These are phyloP conservation scores for Hordeum pubiflorum DNA, from an alignment of 202 grass and related monocot genomes.

Conservation along the genomic window DNA sequence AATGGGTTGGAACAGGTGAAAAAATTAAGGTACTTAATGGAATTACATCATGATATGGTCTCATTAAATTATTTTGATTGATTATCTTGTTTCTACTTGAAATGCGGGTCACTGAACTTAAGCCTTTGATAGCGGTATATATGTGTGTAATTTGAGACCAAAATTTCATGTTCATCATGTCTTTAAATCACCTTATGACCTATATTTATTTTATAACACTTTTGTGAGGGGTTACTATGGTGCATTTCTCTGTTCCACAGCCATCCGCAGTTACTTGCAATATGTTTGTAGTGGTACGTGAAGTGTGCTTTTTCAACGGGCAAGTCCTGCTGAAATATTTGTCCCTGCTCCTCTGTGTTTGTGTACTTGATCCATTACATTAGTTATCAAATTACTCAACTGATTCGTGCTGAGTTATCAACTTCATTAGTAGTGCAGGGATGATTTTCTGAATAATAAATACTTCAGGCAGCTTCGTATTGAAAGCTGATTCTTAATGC, in stretches of 20 bases:
- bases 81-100: background rate
- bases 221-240: background rate
- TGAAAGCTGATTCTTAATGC: background rate
- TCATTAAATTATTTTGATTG: background rate
- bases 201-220: background rate
- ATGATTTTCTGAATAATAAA: background rate
- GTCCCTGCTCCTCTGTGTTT: background rate
- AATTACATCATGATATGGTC: background rate
- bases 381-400: background rate
- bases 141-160: background rate
- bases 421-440: background rate
- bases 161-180: background rate
- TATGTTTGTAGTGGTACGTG: background rate
- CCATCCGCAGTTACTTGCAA: background rate
- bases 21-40: conserved; percentile 25
- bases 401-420: background rate
- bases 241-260: background rate
- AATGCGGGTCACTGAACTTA: background rate
- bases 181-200: background rate
- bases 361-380: background rate
- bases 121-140: background rate
- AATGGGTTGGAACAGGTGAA: conserved; percentile 77
- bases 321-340: background rate
- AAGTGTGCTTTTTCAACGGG: background rate
- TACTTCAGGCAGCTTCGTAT: background rate